Percentiles rank a stretch among this genome's conserved stretches.
These are phyloP conservation scores for Rutstroemia sp. DNA, from an alignment of 2,329 filamentous ascomycete species.

Conservation along the genomic window DNA sequence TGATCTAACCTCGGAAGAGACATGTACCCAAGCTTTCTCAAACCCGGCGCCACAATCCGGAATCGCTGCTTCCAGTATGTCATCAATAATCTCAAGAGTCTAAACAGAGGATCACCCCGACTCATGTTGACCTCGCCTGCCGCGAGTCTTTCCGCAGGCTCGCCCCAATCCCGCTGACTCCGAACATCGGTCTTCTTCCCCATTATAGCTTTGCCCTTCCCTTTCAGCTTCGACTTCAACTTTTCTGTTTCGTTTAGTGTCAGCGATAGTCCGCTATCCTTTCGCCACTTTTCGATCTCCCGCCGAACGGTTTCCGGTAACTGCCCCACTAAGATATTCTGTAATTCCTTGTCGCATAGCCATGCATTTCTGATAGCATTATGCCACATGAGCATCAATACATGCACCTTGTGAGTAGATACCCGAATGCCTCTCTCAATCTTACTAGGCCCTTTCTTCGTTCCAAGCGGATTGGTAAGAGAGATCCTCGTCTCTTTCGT, in stretches of 20 bases:
- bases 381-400: constrained; percentile 81
- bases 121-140: constrained; percentile 69
- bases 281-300: constrained; percentile 67
- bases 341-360: constrained; percentile 69
- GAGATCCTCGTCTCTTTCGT: constrained; percentile 51
- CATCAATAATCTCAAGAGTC: constrained; percentile 67
- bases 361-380: constrained; percentile 81
- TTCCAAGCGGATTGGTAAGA: constrained; percentile 51
- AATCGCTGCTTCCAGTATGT: constrained; percentile 88
- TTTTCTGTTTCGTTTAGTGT: constrained; percentile 34
- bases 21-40: constrained; percentile 89
- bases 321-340: constrained; percentile 68
- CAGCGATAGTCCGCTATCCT: constrained; percentile 53
- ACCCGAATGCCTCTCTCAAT: constrained; percentile 71
- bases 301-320: constrained; percentile 52
- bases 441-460: constrained; percentile 81
- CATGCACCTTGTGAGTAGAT: constrained; percentile 80
- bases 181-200: constrained; percentile 32
- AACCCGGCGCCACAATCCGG: constrained; percentile 63
- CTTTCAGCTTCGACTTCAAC: constrained; percentile 30
- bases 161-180: constrained; percentile 61
- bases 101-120: constrained; percentile 71
- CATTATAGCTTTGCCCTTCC: constrained; percentile 30
- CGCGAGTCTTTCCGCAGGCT: constrained; percentile 61
- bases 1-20: constrained; percentile 65